Evolutionary conservation across 2,329 filamentous ascomycete species (phyloP).

Genomic region (Sphaerulina populicola): DNA sequence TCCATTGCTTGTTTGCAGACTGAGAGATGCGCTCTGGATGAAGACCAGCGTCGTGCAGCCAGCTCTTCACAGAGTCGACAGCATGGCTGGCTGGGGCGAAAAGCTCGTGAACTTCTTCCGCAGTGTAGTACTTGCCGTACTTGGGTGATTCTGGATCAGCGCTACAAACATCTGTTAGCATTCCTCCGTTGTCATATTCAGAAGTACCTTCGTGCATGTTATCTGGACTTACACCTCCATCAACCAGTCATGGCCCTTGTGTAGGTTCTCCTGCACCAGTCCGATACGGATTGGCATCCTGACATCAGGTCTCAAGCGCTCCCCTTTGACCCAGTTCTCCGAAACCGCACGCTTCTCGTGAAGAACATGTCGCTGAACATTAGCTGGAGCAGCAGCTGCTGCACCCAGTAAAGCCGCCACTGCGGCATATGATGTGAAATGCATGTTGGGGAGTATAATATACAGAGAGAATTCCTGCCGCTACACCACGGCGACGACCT

Average conservation of each 20-base stretch:
- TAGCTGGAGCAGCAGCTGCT: constrained; percentile 16
- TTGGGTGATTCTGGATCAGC: constrained; percentile 24
- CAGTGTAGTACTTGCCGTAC: constrained; percentile 37
- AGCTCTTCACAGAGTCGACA: constrained; percentile 33
- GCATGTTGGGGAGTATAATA: constrained; percentile 12
- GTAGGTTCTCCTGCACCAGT: constrained; percentile 17
- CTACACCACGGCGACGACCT: not conserved
- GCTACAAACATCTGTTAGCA: not conserved
- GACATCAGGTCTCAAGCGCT: constrained; percentile 26
- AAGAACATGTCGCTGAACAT: constrained; percentile 33
- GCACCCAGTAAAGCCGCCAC: constrained; percentile 12
- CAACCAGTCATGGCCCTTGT: constrained; percentile 18
- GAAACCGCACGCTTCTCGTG: constrained; percentile 37
- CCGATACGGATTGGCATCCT: constrained; percentile 27
- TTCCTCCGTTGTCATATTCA: not conserved
- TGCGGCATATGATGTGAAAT: constrained; percentile 14
- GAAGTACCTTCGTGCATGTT: not conserved
- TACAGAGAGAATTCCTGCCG: constrained; percentile 9
- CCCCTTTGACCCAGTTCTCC: constrained; percentile 35
- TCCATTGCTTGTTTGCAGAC: constrained; percentile 33
- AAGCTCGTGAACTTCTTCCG: constrained; percentile 36
- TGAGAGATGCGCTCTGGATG: constrained; percentile 29
- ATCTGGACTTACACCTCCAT: constrained; percentile 15
- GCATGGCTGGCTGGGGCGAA: constrained; percentile 35
- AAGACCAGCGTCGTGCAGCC: constrained; percentile 34